Conservation (phyloP, 2,329 filamentous ascomycete genomes). For the Apiospora pterosperma region DNA sequence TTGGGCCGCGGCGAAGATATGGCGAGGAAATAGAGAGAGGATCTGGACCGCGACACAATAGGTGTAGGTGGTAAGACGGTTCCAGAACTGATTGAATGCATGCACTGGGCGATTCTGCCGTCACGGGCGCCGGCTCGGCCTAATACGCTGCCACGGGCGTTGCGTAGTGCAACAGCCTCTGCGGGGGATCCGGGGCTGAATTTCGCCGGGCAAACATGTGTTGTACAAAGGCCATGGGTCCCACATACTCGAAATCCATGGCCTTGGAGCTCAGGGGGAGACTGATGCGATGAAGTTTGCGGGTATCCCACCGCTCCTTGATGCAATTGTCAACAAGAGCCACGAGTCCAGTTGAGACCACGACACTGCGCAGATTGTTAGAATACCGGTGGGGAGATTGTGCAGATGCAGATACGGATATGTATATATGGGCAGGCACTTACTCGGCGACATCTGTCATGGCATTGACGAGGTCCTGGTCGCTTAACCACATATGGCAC, state of each 20-base stretch:
- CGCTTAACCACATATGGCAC: conserved; percentile 86
- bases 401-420: conserved; percentile 7
- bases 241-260: conserved; percentile 25
- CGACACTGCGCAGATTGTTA: conserved; percentile 56
- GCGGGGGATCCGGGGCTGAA: conserved; percentile 22
- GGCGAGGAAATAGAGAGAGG: neutral
- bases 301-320: conserved; percentile 65
- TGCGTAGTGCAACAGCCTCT: neutral
- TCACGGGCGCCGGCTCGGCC: neutral
- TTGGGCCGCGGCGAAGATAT: neutral
- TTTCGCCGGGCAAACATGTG: conserved; percentile 39
- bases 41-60: neutral
- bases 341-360: conserved; percentile 86
- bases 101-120: neutral
- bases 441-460: conserved; percentile 85
- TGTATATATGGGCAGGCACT: conserved; percentile 22
- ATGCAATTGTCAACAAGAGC: conserved; percentile 90
- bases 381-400: conserved; percentile 8
- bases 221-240: conserved; percentile 32
- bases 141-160: conserved; percentile 2
- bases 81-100: too few species aligned
- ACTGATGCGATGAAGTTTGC: conserved; percentile 37
- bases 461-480: conserved; percentile 64
- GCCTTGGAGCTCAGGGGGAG: conserved; percentile 31
- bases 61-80: neutral